A percentile compares a stretch with the other conserved stretches of the same genome.
Evolutionary conservation across 2,329 filamentous ascomycete genomes (phyloP).

Genomic region (Colletotrichum cereale): DNA sequence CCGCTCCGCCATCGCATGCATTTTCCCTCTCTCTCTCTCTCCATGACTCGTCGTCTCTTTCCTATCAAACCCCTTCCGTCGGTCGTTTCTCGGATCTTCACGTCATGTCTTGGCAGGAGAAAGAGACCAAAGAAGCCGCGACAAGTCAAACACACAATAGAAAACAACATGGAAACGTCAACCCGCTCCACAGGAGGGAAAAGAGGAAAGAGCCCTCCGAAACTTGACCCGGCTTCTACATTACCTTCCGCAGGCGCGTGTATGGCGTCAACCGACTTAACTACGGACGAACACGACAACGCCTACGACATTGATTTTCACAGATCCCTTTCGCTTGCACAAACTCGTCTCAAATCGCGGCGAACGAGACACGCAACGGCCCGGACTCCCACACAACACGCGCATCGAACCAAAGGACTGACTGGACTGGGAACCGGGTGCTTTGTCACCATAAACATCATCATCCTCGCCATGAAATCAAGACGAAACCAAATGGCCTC

Average conservation of each 20-base stretch:
- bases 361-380: slow-evolving; percentile 33
- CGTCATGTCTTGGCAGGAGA: background rate
- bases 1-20: background rate
- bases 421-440: background rate
- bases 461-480: background rate
- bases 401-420: slow-evolving; percentile 4
- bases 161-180: too few relatives aligned
- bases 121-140: background rate
- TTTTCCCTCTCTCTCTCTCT: too few relatives aligned
- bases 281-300: slow-evolving; percentile 12
- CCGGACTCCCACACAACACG: slow-evolving; percentile 1
- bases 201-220: background rate
- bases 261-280: background rate
- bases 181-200: background rate
- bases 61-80: background rate
- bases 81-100: background rate
- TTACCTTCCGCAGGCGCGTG: background rate
- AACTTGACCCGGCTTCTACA: background rate
- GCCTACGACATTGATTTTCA: background rate
- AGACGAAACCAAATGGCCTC: background rate
- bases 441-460: background rate
- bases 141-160: background rate
- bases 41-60: background rate
- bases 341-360: background rate
- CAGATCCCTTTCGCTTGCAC: background rate